These are phyloP conservation scores for Ascobolus immersus DNA, from an alignment of 495 filamentous ascomycete genomes.

Conservation along the genomic window DNA sequence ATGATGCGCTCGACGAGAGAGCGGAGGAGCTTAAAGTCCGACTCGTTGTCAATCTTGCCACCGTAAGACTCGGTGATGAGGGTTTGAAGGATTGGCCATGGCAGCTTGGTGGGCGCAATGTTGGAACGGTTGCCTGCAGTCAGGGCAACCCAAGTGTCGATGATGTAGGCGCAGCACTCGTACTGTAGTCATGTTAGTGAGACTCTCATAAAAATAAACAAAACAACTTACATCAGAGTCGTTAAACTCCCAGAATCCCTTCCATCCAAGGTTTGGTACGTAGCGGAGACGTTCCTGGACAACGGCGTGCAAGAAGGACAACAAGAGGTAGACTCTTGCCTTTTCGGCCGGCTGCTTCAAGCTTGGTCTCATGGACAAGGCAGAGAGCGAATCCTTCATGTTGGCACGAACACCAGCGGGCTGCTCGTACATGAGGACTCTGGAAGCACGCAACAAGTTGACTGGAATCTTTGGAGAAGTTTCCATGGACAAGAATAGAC, in stretches of 20 bases:
- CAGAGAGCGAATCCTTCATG: constrained; percentile 91
- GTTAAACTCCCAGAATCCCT: constrained; percentile 99
- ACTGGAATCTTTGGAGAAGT: constrained; percentile 89
- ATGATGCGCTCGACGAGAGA: constrained; percentile 49
- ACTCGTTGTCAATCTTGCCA: constrained; percentile 84
- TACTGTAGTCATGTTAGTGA: constrained; percentile 35
- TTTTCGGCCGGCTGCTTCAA: constrained; percentile 72
- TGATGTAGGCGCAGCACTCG: constrained; percentile 85
- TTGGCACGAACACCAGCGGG: constrained; percentile 89
- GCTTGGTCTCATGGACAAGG: constrained; percentile 41
- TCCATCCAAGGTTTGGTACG: constrained; percentile 85
- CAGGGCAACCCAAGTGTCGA: constrained; percentile 79
- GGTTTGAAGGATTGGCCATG: constrained; percentile 89
- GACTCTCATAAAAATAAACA: constrained; percentile 1
- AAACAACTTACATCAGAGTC: constrained; percentile 72
- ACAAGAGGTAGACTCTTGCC: constrained; percentile 65
- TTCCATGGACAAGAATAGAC: constrained; percentile 95
- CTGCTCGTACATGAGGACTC: constrained; percentile 95
- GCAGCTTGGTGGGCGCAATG: constrained; percentile 73
- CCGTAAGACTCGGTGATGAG: constrained; percentile 87
- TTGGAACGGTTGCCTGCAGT: constrained; percentile 67
- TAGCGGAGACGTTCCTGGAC: constrained; percentile 90
- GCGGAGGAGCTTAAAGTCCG: constrained; percentile 50
- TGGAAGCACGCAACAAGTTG: constrained; percentile 74
- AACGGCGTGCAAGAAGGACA: constrained; percentile 89